phyloP scores from a whole-genome alignment of 441 rosid genomes.

The Mallotus japonicus region DNA sequence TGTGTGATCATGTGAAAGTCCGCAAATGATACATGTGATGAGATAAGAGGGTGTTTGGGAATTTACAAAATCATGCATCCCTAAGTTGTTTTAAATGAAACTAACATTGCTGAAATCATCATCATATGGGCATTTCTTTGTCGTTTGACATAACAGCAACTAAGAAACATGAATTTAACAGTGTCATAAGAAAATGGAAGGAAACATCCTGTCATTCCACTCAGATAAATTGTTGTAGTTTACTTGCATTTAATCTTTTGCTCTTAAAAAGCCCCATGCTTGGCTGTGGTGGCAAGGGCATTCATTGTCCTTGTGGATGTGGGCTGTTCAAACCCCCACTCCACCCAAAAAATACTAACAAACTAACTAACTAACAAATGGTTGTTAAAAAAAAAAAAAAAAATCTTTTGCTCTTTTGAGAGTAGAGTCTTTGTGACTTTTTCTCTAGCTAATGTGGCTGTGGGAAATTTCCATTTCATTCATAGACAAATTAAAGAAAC shows the following conservation, averaged over 20 bases:
- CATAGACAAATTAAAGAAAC: background rate
- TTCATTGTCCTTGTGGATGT: too few species aligned
- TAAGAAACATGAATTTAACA: background rate
- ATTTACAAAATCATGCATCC: background rate
- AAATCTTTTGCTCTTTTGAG: too few species aligned
- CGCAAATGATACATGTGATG: background rate
- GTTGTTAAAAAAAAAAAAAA: too few species aligned
- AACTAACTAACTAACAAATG: too few species aligned
- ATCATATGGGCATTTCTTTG: background rate
- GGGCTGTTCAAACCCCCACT: too few species aligned
- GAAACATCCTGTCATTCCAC: background rate
- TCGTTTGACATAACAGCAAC: background rate
- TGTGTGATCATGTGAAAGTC: background rate
- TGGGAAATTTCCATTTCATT: background rate
- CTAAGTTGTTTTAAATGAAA: background rate
- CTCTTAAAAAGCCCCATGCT: too few species aligned
- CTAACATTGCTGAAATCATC: background rate
- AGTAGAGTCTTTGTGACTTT: background rate
- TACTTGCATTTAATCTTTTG: background rate
- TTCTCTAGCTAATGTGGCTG: background rate
- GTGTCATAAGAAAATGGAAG: too few species aligned
- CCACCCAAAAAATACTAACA: too few species aligned
- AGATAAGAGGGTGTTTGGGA: background rate
- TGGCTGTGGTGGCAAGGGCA: too few species aligned
- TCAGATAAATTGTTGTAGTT: background rate